Conservation (phyloP, 495 filamentous ascomycete species). For the Thozetella sp. region DNA sequence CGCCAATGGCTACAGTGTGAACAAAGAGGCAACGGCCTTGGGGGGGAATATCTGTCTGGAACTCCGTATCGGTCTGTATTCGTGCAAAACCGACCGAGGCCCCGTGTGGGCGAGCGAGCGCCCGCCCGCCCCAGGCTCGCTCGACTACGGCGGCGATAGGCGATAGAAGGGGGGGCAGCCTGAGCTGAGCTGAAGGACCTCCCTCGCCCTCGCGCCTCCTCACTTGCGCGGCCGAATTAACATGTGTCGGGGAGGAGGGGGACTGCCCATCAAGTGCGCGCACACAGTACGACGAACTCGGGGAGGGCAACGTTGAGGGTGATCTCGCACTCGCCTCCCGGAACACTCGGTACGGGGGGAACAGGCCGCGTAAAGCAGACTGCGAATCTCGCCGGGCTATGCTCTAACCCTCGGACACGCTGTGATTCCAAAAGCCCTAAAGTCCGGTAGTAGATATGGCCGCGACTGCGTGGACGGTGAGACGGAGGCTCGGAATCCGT, state of each 20-base stretch:
- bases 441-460: no score
- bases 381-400: no score
- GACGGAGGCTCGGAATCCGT: no score
- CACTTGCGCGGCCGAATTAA: not conserved
- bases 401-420: no score
- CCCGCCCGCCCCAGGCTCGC: no score
- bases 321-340: not conserved
- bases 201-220: not conserved
- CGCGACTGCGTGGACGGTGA: no score
- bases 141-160: not conserved
- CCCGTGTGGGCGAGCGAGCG: not conserved
- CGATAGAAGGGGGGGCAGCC: not conserved
- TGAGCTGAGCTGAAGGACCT: not conserved
- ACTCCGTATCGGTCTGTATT: not conserved
- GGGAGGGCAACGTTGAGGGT: not conserved
- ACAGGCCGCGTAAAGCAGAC: not conserved
- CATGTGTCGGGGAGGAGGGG: not conserved
- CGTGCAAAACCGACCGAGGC: not conserved
- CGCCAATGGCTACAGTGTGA: no score
- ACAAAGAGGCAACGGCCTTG: not conserved
- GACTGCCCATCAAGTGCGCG: not conserved
- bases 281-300: slow-evolving; percentile 1
- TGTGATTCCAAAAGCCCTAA: no score
- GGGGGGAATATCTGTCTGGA: not conserved
- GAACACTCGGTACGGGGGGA: not conserved